phyloP scores from a whole-genome alignment of 2,329 filamentous ascomycete genomes.

The Claviceps spartinae region DNA sequence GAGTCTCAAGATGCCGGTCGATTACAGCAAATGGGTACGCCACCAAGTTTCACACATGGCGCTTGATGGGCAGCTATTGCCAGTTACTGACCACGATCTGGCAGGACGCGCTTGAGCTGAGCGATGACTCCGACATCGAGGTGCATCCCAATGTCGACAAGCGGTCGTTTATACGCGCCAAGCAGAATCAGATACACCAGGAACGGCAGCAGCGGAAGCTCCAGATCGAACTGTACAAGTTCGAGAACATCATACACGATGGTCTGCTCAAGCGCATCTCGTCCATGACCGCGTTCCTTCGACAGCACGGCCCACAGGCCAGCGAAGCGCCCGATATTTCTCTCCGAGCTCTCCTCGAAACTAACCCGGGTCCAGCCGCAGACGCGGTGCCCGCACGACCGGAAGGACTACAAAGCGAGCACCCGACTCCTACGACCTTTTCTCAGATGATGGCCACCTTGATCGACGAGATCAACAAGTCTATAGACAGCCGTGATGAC shows the following conservation, averaged over 20 bases:
- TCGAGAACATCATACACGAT: slow-evolving; percentile 87
- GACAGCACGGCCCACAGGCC: slow-evolving; percentile 56
- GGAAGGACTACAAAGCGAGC: slow-evolving; percentile 63
- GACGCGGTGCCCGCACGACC: slow-evolving; percentile 63
- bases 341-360: slow-evolving; percentile 81
- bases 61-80: background rate
- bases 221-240: slow-evolving; percentile 83
- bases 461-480: slow-evolving; percentile 80
- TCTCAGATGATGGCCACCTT: slow-evolving; percentile 98
- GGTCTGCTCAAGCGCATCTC: slow-evolving; percentile 77
- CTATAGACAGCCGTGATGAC: slow-evolving; percentile 66
- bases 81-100: background rate
- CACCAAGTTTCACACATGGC: background rate
- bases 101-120: slow-evolving; percentile 83
- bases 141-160: slow-evolving; percentile 99
- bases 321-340: slow-evolving; percentile 58
- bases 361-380: slow-evolving; percentile 56
- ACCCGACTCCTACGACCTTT: slow-evolving; percentile 66
- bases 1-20: slow-evolving; percentile 31
- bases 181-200: slow-evolving; percentile 93
- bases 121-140: slow-evolving; percentile 95
- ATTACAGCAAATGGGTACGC: slow-evolving; percentile 57
- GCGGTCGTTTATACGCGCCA: slow-evolving; percentile 92
- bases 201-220: slow-evolving; percentile 74
- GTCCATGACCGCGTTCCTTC: slow-evolving; percentile 58